Evolutionary conservation across 768 basidiomycete genomes (phyloP).

Genomic region (Leucocoprinus birnbaumii): DNA sequence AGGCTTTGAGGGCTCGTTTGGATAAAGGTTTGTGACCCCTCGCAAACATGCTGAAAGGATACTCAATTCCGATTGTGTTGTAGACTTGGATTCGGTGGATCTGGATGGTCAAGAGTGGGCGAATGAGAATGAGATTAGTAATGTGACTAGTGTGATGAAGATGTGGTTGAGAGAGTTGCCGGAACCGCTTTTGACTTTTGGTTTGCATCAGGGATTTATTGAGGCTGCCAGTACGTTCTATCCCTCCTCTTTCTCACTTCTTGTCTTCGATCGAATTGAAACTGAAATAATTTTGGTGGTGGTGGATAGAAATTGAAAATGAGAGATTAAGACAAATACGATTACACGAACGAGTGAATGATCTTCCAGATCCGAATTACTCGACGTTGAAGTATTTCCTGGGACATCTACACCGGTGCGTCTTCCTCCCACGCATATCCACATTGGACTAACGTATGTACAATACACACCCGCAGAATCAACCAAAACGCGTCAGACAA

Average conservation of each 20-base stretch:
- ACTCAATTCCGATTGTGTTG: too few species aligned
- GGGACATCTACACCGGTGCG: slow-evolving; percentile 89
- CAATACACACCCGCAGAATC: slow-evolving; percentile 47
- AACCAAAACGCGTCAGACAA: slow-evolving; percentile 73
- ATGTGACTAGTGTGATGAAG: slow-evolving; percentile 91
- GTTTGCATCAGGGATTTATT: slow-evolving; percentile 88
- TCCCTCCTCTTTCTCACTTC: background rate
- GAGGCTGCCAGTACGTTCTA: slow-evolving; percentile 84
- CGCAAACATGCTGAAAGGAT: too few species aligned
- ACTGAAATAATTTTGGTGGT: background rate
- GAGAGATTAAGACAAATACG: slow-evolving; percentile 94
- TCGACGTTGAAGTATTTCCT: slow-evolving; percentile 94
- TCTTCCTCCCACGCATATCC: background rate
- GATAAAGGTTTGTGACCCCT: slow-evolving; percentile 83
- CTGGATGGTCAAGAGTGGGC: slow-evolving; percentile 89
- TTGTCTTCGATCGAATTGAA: too few species aligned
- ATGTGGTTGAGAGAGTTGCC: slow-evolving; percentile 96
- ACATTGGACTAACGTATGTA: background rate
- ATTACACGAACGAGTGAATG: slow-evolving; percentile 95
- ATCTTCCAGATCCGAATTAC: slow-evolving; percentile 98
- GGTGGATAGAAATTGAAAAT: slow-evolving; percentile 75
- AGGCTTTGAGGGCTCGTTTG: slow-evolving; percentile 74
- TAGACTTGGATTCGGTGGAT: slow-evolving; percentile 85
- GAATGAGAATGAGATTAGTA: slow-evolving; percentile 92
- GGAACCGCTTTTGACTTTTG: slow-evolving; percentile 84